Base-by-base conservation (phyloP, 805 yeast genomes). In the Kluyveromyces nonfermentans region DNA sequence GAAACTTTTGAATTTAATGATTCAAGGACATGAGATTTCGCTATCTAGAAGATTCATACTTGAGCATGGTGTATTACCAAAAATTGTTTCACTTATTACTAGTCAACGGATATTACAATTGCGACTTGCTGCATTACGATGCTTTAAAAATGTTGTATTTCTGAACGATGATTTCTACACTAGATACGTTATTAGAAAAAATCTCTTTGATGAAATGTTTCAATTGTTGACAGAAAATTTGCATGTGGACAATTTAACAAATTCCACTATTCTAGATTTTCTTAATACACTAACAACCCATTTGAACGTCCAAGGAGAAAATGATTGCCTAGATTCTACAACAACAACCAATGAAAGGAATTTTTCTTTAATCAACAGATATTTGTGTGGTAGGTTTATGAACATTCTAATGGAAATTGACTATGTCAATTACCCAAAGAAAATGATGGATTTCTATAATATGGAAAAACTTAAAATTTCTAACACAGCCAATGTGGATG, bases 231-330 rank as follows among this genome's bases (percentile, higher is more conserved):
- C 67, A 18, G 71, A 67, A 12, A 73, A 77, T 8, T 66, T 72
- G 6, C 62, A 68, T 25, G 62, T 64, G 33, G 78, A 84, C 57
- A 83, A 80, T 55, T 63, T 88, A 46, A 72, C 83, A 2, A 83
- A 78, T 54, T 87, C 96, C 0, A 74, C 89, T 5, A 74, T 90
- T 49, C 67, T 87, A 37, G 88, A 84, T 57, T 67, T 89, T 18
- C 65, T 80, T 30, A 82, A 77, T 51, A 44, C 46, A 5, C 49
- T 52, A 21, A 52, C 56, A 42, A 20, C 46, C 16, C 50, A 46
- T 18, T 44, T 46, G 4, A 46, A 45, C 25, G 50, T 38, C 12
- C 43, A 43, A 17, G 42, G 33, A 12, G 38, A 42, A 5, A 33
- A 42, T n/a, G 47, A 46, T 14, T 42, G 54, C 42, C 3, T 55